phyloP scores from a whole-genome alignment of 805 yeast genomes.

The Metschnikowia similis region DNA sequence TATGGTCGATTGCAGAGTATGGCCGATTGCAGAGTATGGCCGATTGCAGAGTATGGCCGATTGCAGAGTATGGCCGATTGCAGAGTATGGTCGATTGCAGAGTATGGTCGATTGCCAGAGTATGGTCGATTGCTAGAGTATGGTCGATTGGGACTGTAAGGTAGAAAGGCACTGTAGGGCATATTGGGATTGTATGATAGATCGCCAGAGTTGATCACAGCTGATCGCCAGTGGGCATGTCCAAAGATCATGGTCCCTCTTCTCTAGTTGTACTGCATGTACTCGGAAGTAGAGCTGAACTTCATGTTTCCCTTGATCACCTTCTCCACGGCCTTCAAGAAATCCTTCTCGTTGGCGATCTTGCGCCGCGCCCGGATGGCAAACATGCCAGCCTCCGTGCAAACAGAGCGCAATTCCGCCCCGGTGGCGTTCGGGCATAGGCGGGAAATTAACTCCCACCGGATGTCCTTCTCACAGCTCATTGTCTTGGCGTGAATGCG shows the following conservation, averaged over 20 bases:
- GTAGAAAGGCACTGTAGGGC: too few species aligned
- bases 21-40: too few species aligned
- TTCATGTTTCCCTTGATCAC: constrained; percentile 98
- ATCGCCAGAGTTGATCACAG: too few species aligned
- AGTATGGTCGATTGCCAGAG: too few species aligned
- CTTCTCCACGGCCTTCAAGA: constrained; percentile 95
- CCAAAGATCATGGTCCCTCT: background rate
- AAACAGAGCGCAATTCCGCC: constrained; percentile 96
- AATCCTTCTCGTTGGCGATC: constrained; percentile 97
- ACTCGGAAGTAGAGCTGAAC: constrained; percentile 93
- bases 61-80: too few species aligned
- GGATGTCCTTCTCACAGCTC: constrained; percentile 95
- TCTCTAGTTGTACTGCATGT: constrained; percentile 88
- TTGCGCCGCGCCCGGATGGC: constrained; percentile 98
- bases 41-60: too few species aligned
- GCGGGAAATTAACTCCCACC: constrained; percentile 98
- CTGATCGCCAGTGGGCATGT: too few species aligned
- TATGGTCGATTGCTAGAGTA: too few species aligned
- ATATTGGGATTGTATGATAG: too few species aligned
- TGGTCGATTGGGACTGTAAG: too few species aligned
- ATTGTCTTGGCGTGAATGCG: constrained; percentile 95
- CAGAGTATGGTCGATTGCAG: too few species aligned
- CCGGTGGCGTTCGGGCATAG: constrained; percentile 98
- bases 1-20: too few species aligned
- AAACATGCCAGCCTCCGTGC: constrained; percentile 99